A percentile compares a stretch with the other conserved stretches of the same genome.
Conservation (phyloP, 2,329 filamentous ascomycete species). For the Colletotrichum sp. region DNA sequence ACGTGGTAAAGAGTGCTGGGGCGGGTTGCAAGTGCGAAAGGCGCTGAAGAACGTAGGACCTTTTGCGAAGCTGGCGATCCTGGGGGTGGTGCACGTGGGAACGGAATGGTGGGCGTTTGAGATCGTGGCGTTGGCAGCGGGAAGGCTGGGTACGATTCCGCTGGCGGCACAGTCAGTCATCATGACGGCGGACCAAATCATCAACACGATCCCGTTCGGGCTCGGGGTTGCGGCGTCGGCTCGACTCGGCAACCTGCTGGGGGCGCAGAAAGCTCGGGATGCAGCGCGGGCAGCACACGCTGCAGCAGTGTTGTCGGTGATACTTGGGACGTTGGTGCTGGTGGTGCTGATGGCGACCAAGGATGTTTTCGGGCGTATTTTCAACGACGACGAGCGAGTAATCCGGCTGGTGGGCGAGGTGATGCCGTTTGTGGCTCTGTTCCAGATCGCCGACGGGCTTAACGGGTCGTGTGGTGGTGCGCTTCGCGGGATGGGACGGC, state of each 20-base stretch:
- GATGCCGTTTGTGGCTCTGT: slow-evolving; percentile 85
- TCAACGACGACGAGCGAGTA: slow-evolving; percentile 79
- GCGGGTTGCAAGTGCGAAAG: slow-evolving; percentile 67
- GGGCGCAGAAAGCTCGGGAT: slow-evolving; percentile 67
- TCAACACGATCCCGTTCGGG: slow-evolving; percentile 87
- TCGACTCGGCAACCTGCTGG: slow-evolving; percentile 80
- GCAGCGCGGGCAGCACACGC: slow-evolving; percentile 77
- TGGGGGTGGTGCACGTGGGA: slow-evolving; percentile 83
- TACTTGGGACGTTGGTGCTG: slow-evolving; percentile 72
- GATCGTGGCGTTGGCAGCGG: slow-evolving; percentile 84
- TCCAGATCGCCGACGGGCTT: slow-evolving; percentile 88
- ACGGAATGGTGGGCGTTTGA: slow-evolving; percentile 97
- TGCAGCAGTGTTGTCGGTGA: slow-evolving; percentile 74
- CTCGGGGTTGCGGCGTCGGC: slow-evolving; percentile 82
- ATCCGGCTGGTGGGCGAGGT: slow-evolving; percentile 76
- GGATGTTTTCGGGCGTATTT: slow-evolving; percentile 76
- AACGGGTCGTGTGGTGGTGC: slow-evolving; percentile 86
- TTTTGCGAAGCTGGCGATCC: slow-evolving; percentile 75
- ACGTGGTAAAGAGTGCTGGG: slow-evolving; percentile 78
- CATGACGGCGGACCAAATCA: slow-evolving; percentile 87
- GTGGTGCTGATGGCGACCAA: slow-evolving; percentile 72
- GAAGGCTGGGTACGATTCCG: slow-evolving; percentile 77
- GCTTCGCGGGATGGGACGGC: slow-evolving; percentile 82
- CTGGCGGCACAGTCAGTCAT: slow-evolving; percentile 86
- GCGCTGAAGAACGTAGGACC: slow-evolving; percentile 71